These are phyloP conservation scores for Aspergillus candidus DNA, from an alignment of 2,329 filamentous ascomycete species.

Conservation along the genomic window DNA sequence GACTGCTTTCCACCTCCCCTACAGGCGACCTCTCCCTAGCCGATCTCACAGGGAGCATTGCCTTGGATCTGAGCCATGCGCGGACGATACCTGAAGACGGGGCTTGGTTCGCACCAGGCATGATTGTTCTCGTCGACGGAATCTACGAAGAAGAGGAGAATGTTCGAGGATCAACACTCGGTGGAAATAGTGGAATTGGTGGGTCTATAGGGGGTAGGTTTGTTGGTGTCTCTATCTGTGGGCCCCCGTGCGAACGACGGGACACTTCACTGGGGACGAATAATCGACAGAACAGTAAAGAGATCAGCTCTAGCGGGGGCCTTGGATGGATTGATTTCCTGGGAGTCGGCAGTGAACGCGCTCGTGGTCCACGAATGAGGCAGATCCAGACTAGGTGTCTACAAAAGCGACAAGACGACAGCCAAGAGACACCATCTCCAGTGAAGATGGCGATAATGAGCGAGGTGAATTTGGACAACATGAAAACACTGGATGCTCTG, in stretches of 20 bases:
- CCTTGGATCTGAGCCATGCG: slow-evolving; percentile 74
- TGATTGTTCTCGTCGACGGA: slow-evolving; percentile 91
- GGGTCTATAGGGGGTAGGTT: slow-evolving; percentile 90
- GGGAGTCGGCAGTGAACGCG: slow-evolving; percentile 82
- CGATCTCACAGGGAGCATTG: slow-evolving; percentile 82
- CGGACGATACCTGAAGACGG: slow-evolving; percentile 76
- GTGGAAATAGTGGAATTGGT: slow-evolving; percentile 74
- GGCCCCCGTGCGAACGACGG: slow-evolving; percentile 83
- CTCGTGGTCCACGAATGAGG: slow-evolving; percentile 75
- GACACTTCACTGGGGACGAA: slow-evolving; percentile 69
- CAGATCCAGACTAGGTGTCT: slow-evolving; percentile 67
- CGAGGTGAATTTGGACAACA: slow-evolving; percentile 80
- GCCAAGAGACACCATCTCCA: slow-evolving; percentile 27
- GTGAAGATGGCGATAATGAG: slow-evolving; percentile 68
- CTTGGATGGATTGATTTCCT: slow-evolving; percentile 98
- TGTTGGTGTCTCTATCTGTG: slow-evolving; percentile 81
- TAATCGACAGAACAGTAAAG: slow-evolving; percentile 35
- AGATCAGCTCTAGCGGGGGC: slow-evolving; percentile 58
- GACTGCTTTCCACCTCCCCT: slow-evolving; percentile 72
- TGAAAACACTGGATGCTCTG: slow-evolving; percentile 72
- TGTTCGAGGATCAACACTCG: slow-evolving; percentile 58
- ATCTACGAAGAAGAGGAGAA: slow-evolving; percentile 93
- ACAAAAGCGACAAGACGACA: slow-evolving; percentile 18
- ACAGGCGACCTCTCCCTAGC: slow-evolving; percentile 76
- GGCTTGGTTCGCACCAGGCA: slow-evolving; percentile 89